Evolutionary conservation across 1,139 yeast genomes (phyloP), one percentile per base, ranked within the genome.

Genomic region (Hyphopichia wangnamkhiaoensis): DNA sequence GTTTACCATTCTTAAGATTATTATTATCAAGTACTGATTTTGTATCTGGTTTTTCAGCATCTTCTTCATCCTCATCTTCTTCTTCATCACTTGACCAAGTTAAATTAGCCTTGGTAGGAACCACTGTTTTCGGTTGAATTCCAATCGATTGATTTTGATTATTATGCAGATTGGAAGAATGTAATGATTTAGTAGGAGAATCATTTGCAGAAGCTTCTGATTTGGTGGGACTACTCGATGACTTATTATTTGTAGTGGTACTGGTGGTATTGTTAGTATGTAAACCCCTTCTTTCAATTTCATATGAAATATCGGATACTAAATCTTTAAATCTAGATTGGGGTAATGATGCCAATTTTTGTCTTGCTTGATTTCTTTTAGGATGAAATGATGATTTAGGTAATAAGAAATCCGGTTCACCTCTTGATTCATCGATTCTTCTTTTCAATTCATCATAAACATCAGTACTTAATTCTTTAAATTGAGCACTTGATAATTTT

Each of bases 321-420:
- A 94, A 76, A 59, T 93, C 98, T 54, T 84, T 84, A 64, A 93
- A 93, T 44, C 98, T 68, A 9, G 83, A 65, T 41, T 84, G 82
- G 1, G 96, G 94, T 45, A 94, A 75, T 33, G 89, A 80, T 2
- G 97, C 86, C 49, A 94, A 74, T 63, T 91, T 93, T 58, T 88
- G 91, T 52, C 99, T 78, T 3, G 98, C 98, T 61, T 90, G 96
- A 60, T 94, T 94, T 55, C 98, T 76, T 58, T 90, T 91, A 26
- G 95, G 94, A 59, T 94, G 98, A 64, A 89, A 89, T 3, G 75
- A 68, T n/a, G 79, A 72, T 56, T 77, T 78, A 4, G 95, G 91
- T 37, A 82, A 71, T 43, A 88, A 68, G 54, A 77, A 80, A 44
- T 79, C 84, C 4, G 86, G 82, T 51, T 78, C 79, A 32, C 77